Evolutionary conservation across 2,329 filamentous ascomycete species (phyloP), one percentile per base, ranked within the genome.

Genomic region (Daldinia eschscholtzii): DNA sequence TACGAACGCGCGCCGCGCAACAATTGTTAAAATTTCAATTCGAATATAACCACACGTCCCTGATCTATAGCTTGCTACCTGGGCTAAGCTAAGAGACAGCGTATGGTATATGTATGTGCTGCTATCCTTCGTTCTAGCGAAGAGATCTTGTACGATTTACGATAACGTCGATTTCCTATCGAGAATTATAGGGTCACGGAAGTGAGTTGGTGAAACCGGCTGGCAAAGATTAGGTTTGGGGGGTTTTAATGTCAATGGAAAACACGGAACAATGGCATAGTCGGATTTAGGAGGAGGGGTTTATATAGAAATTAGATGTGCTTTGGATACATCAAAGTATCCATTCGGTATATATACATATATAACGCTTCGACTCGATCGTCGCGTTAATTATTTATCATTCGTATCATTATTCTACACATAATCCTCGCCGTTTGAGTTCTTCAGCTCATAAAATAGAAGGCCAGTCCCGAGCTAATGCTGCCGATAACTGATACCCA

Each of bases 351-450:
- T 10, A 9, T 37, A 37, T 33, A 18, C 20, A 23, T 23, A 1
- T 35, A 52, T 52, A 52, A 30, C 46, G 15, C 26, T 52, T 33
- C 26, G 26, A 52, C 9, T 52, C 4, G 26, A 33, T 7, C 12
- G 6, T 52, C 26, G 6, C 15, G 28, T 33, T 52, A 12, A 13
- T n/a, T 50, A 15, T 50, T 10, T 30, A 30, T 4, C 46, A 33
- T 52, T 52, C 26, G 28, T 52, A 33, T 52, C 28, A 52, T 52
- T 52, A 30, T 52, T 33, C 15, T 28, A 52, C 7, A 13, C 26
- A 15, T 18, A 2, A 3, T 52, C 20, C 20, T 23, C 2, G 15
- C 46, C 9, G 18, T 13, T 30, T 30, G 26, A 30, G 23, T 30
- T 50, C 13, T 50, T 13, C 6, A 30, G 46, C 46, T 52, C 26